Evolutionary conservation across 202 grass and related monocot genomes (phyloP), one percentile per base, ranked within the genome.

Genomic region (Cymbopogon flexuosus): DNA sequence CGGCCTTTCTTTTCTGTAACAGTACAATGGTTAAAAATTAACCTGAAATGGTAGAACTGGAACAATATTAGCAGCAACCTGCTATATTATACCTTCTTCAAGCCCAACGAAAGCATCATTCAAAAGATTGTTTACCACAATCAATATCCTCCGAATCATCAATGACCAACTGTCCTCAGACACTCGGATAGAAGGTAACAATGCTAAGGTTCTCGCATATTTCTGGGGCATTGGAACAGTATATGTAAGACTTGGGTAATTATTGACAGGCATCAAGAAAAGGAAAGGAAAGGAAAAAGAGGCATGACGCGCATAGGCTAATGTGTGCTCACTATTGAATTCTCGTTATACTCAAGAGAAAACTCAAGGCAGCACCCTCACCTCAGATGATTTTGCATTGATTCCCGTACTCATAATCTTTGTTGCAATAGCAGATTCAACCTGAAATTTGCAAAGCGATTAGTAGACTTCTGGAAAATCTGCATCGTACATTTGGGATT

Each of bases 61-160:
- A 78, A 78, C 54, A 67, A 78, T 34, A 75, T 70, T 51, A 63
- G 33, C 42, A 72, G 35, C 63, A 68, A 58, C 36, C 2, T 78
- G 78, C 14, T 9, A 73, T 36, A 63, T 31, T 30, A 45, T 92
- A 92, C 91, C 89, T 75, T 90, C 92, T 92, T 94, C 91, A 63
- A 98, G 84, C 77, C 90, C 90, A 43, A 88, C 18, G 54, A 98
- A 93, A 70, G 88, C 84, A 82, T 98, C 90, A 68, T 89, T 84
- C 69, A 98, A 74, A 74, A 98, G 84, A 56, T 81, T 85, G 83
- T 92, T 90, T 80, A 93, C 80, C 33, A 66, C 51, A 59, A 97
- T 91, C 64, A 97, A 52, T 86, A 94, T 83, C 76, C 90, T 94
- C 79, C 80, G 88, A 69, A 98, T 88, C 90, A 95, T 93, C 40